phyloP scores from a whole-genome alignment of 192 early-diverging fungal genomes.

The Coemansia sp. region DNA sequence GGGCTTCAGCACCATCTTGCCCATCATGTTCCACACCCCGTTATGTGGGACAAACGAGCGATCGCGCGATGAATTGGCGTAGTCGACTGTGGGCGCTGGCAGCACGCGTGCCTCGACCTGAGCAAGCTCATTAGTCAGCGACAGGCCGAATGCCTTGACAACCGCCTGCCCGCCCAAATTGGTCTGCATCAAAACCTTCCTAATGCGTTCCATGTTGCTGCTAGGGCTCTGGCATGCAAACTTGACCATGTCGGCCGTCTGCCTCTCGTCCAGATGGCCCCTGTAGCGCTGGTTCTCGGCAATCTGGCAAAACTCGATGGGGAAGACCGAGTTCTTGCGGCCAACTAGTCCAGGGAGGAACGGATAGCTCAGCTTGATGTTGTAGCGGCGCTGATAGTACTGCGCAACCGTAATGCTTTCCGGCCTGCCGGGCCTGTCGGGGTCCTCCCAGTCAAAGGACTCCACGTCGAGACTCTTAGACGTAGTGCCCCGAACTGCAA shows the following conservation, averaged over 20 bases:
- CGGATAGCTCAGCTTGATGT: constrained; percentile 70
- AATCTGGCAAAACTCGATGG: constrained; percentile 91
- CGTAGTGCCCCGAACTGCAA: constrained; percentile 72
- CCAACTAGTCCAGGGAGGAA: constrained; percentile 84
- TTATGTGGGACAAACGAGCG: constrained; percentile 59
- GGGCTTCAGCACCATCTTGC: constrained; percentile 69
- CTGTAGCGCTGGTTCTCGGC: constrained; percentile 81
- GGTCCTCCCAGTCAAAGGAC: constrained; percentile 68
- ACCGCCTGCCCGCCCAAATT: constrained; percentile 70
- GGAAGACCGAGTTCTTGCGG: constrained; percentile 70
- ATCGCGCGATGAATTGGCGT: constrained; percentile 55
- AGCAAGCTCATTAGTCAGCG: constrained; percentile 66
- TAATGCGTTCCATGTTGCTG: constrained; percentile 83
- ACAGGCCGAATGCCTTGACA: constrained; percentile 76
- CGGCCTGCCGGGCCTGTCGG: constrained; percentile 47
- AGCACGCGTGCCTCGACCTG: constrained; percentile 78
- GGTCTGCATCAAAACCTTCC: constrained; percentile 66
- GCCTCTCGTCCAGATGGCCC: constrained; percentile 79
- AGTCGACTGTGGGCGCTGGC: constrained; percentile 77
- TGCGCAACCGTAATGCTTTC: constrained; percentile 68
- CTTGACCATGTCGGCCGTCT: constrained; percentile 96
- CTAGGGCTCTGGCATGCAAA: constrained; percentile 86
- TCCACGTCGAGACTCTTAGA: constrained; percentile 66
- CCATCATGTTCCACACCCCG: constrained; percentile 90
- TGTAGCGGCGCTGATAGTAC: constrained; percentile 81